phyloP scores from a whole-genome alignment of 352 stramenopile genomes.

The Pythium brassicae region DNA sequence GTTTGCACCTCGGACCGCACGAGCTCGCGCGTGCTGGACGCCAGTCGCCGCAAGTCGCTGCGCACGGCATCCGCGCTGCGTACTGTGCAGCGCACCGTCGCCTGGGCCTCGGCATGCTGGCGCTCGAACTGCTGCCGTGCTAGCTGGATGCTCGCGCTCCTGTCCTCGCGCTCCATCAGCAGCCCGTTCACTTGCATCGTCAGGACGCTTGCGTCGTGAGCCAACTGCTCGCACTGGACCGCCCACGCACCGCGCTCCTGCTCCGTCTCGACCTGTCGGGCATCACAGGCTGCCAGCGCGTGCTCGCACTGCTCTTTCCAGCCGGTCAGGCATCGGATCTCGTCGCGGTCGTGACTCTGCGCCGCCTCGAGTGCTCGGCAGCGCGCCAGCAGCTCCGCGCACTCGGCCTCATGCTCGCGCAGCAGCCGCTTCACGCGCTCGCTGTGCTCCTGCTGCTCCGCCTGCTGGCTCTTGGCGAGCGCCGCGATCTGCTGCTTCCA shows the following conservation, averaged over 20 bases:
- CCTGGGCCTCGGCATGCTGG: constrained; percentile 18
- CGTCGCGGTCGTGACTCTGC: constrained; percentile 8
- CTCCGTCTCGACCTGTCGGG: not conserved
- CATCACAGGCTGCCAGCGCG: constrained; percentile 9
- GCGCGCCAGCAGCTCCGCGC: constrained; percentile 12
- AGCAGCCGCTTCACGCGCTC: not conserved
- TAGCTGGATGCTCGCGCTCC: constrained; percentile 5
- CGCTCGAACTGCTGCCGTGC: constrained; percentile 10
- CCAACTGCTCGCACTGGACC: not conserved
- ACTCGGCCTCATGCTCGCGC: not conserved
- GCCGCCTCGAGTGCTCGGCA: constrained; percentile 5
- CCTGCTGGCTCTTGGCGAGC: constrained; percentile 35
- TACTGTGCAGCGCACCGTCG: constrained; percentile 13
- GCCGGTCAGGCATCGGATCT: constrained; percentile 8
- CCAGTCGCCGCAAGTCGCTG: constrained; percentile 12
- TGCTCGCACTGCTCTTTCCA: constrained; percentile 20
- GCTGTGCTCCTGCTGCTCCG: constrained; percentile 23
- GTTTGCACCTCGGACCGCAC: constrained; percentile 26
- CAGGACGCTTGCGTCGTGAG: constrained; percentile 7
- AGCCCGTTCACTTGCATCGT: constrained; percentile 19
- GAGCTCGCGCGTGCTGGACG: constrained; percentile 9
- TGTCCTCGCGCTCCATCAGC: constrained; percentile 20
- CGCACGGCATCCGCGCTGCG: constrained; percentile 15
- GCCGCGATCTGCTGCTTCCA: constrained; percentile 42
- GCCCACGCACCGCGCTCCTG: constrained; percentile 10